Conservation (phyloP, 306 rosid species). For the Herpetospermum pedunculosum region DNA sequence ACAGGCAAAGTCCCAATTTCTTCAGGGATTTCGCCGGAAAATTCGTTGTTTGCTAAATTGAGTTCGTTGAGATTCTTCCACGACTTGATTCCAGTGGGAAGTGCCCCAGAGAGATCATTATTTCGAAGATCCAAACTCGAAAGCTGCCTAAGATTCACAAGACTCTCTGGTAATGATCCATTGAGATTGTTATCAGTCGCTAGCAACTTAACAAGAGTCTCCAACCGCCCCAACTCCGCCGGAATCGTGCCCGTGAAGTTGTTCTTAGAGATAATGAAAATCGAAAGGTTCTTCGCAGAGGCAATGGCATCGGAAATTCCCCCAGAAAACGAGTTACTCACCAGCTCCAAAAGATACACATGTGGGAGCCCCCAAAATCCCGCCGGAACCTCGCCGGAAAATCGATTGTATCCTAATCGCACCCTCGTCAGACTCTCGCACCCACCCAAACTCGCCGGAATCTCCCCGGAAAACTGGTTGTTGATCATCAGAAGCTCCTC, state of each 20-base stretch:
- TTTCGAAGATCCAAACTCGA: conserved; percentile 66
- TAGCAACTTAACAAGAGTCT: conserved; percentile 65
- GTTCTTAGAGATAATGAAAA: conserved; percentile 71
- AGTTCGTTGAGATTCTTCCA: conserved; percentile 64
- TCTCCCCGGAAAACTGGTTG: conserved; percentile 63
- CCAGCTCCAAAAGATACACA: conserved; percentile 70
- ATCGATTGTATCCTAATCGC: conserved; percentile 57
- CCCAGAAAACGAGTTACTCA: conserved; percentile 61
- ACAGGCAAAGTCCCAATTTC: conserved; percentile 59
- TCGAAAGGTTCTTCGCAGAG: conserved; percentile 64
- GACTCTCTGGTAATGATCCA: conserved; percentile 54
- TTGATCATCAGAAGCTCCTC: conserved; percentile 81
- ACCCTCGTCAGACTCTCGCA: conserved; percentile 66
- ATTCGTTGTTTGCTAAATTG: conserved; percentile 48
- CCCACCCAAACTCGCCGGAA: conserved; percentile 55
- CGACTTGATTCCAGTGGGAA: conserved; percentile 71
- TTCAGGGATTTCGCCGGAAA: conserved; percentile 56
- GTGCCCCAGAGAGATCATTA: conserved; percentile 44
- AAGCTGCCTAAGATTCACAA: conserved; percentile 61
- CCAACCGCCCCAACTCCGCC: conserved; percentile 45
- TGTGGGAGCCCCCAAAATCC: conserved; percentile 58
- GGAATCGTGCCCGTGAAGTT: conserved; percentile 57
- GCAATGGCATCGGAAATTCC: conserved; percentile 50
- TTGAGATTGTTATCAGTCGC: conserved; percentile 58
- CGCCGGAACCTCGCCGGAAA: conserved; percentile 64